A percentile compares a stretch with the other conserved stretches of the same genome.
Conservation (phyloP, 495 filamentous ascomycete species). For the Annulohypoxylon maeteangense region DNA sequence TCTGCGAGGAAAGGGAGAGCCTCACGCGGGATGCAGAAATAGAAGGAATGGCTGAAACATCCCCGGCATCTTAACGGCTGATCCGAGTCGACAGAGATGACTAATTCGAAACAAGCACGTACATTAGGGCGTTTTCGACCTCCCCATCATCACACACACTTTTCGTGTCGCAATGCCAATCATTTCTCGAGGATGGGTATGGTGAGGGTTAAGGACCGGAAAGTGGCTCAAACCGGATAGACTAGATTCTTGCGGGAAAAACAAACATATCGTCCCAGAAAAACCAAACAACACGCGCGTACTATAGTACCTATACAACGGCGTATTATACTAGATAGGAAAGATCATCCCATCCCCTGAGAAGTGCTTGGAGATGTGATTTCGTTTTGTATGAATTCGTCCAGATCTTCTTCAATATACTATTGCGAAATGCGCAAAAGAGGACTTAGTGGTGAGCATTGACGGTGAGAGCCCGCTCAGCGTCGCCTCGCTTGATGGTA, state of each 20-base stretch:
- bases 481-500: slow-evolving; percentile 3
- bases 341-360: slow-evolving; percentile 37
- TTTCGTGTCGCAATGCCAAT: slow-evolving; percentile 38
- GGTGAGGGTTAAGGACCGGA: slow-evolving; percentile 33
- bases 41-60: slow-evolving; percentile 45
- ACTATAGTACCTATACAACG: slow-evolving; percentile 35
- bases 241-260: slow-evolving; percentile 34
- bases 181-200: slow-evolving; percentile 27
- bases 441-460: slow-evolving; percentile 19
- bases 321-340: slow-evolving; percentile 39
- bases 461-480: slow-evolving; percentile 17
- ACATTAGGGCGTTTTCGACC: slow-evolving; percentile 44
- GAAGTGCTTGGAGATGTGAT: slow-evolving; percentile 18
- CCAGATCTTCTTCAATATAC: slow-evolving; percentile 11
- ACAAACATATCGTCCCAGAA: slow-evolving; percentile 33
- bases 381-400: slow-evolving; percentile 17
- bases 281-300: slow-evolving; percentile 28
- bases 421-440: slow-evolving; percentile 9
- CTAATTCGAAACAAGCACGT: slow-evolving; percentile 46
- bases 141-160: slow-evolving; percentile 33
- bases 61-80: slow-evolving; percentile 41
- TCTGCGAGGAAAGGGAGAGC: slow-evolving; percentile 31
- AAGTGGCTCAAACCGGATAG: slow-evolving; percentile 37
- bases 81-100: slow-evolving; percentile 46
- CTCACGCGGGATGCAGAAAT: slow-evolving; percentile 40